Evolutionary conservation across 2,329 filamentous ascomycete species (phyloP).

Genomic region (Rhinocladiella similis): DNA sequence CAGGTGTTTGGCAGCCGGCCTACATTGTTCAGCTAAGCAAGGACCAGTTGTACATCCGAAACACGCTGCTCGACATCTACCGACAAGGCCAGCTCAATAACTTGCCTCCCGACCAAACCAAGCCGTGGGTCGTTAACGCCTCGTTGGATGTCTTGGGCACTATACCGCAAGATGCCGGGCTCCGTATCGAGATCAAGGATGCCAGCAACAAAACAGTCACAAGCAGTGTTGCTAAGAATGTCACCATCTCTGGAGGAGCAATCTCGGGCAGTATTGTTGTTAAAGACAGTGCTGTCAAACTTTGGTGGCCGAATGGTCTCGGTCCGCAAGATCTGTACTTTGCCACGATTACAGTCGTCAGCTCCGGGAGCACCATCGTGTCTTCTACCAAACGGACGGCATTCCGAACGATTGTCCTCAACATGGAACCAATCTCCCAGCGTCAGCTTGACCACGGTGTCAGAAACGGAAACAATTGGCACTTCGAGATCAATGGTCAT

Average conservation of each 20-base stretch:
- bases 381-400: conserved; percentile 50
- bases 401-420: conserved; percentile 52
- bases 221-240: not conserved
- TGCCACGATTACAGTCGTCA: conserved; percentile 43
- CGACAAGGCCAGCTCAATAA: conserved; percentile 39
- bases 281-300: conserved; percentile 44
- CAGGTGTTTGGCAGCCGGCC: conserved; percentile 67
- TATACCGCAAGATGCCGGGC: conserved; percentile 17
- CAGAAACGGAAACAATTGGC: conserved; percentile 62
- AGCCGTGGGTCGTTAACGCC: conserved; percentile 35
- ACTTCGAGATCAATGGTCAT: conserved; percentile 64
- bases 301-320: conserved; percentile 63
- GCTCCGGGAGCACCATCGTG: conserved; percentile 43
- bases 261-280: conserved; percentile 40
- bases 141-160: conserved; percentile 35
- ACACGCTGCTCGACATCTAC: conserved; percentile 52
- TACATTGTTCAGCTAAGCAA: conserved; percentile 58
- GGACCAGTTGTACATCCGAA: not conserved
- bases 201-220: conserved; percentile 32
- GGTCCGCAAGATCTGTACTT: conserved; percentile 59
- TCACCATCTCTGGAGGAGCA: conserved; percentile 26
- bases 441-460: conserved; percentile 28
- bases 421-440: conserved; percentile 35
- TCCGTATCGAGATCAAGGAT: conserved; percentile 28
- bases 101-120: not conserved